These are phyloP conservation scores for Irpex rosettiformis DNA, from an alignment of 1,284 basidiomycete species.

Conservation along the genomic window DNA sequence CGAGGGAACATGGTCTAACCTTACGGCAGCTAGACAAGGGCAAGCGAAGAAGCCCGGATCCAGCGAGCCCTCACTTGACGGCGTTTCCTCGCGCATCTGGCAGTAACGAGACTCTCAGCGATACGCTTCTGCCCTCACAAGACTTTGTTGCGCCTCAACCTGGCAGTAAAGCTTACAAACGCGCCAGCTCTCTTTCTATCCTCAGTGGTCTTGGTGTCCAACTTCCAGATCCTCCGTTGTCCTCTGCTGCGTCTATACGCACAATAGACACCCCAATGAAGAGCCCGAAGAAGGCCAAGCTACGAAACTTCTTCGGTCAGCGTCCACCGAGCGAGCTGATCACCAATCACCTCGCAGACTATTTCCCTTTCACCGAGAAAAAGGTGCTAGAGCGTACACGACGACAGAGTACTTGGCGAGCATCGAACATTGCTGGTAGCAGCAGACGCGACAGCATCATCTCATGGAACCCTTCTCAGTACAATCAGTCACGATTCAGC, in stretches of 20 bases:
- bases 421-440: constrained; percentile 20
- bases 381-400: constrained; percentile 83
- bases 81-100: constrained; percentile 20
- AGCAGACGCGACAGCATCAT: constrained; percentile 33
- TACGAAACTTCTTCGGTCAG: constrained; percentile 98
- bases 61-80: constrained; percentile 33
- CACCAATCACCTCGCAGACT: constrained; percentile 93
- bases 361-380: constrained; percentile 93
- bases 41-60: constrained; percentile 29
- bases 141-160: constrained; percentile 20
- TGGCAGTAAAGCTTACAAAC: constrained; percentile 70
- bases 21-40: constrained; percentile 50
- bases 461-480: constrained; percentile 34
- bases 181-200: constrained; percentile 92
- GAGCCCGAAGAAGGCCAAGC: constrained; percentile 48
- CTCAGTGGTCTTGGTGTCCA: constrained; percentile 88
- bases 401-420: constrained; percentile 78
- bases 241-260: constrained; percentile 29
- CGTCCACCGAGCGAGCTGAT: constrained; percentile 97
- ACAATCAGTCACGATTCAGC: constrained; percentile 54
- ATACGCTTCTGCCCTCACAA: constrained; percentile 31
- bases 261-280: constrained; percentile 17
- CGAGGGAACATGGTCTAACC: constrained; percentile 80
- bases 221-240: constrained; percentile 59
- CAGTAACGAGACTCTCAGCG: constrained; percentile 36